phyloP scores from a whole-genome alignment of 148 eudicot species.

The Amaranthus hypochondriacus region DNA sequence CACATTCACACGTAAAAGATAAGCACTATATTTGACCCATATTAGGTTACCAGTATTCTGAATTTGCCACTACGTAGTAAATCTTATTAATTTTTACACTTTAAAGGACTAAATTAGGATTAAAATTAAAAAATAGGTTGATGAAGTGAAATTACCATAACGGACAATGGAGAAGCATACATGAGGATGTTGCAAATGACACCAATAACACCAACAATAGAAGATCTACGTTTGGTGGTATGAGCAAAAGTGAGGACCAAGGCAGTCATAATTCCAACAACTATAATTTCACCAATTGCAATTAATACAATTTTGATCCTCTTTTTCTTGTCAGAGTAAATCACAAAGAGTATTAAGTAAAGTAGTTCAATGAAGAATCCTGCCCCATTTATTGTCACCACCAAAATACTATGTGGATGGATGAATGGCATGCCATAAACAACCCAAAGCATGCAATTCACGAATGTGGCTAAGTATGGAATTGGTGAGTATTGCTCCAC shows the following conservation, averaged over 20 bases:
- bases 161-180: conserved; percentile 84
- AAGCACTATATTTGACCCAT: too few relatives aligned
- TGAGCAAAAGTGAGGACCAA: conserved; percentile 47
- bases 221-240: conserved; percentile 50
- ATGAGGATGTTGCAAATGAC: conserved; percentile 55
- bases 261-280: conserved; percentile 41
- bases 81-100: too few relatives aligned
- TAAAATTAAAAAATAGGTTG: background rate
- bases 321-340: conserved; percentile 46
- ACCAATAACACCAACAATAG: conserved; percentile 60
- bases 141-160: conserved; percentile 47
- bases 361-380: conserved; percentile 58
- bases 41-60: too few relatives aligned
- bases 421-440: conserved; percentile 80
- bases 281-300: conserved; percentile 39
- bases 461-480: conserved; percentile 71
- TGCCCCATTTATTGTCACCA: conserved; percentile 65
- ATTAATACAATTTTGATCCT: conserved; percentile 37
- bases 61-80: too few relatives aligned
- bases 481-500: conserved; percentile 79
- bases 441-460: conserved; percentile 82
- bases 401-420: conserved; percentile 63
- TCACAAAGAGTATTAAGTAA: conserved; percentile 50
- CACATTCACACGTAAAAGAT: too few relatives aligned
- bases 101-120: too few relatives aligned